A percentile compares a stretch with the other conserved stretches of the same genome.
These are phyloP conservation scores for Candida coleopterorum DNA, from an alignment of 805 yeast species.

Conservation along the genomic window DNA sequence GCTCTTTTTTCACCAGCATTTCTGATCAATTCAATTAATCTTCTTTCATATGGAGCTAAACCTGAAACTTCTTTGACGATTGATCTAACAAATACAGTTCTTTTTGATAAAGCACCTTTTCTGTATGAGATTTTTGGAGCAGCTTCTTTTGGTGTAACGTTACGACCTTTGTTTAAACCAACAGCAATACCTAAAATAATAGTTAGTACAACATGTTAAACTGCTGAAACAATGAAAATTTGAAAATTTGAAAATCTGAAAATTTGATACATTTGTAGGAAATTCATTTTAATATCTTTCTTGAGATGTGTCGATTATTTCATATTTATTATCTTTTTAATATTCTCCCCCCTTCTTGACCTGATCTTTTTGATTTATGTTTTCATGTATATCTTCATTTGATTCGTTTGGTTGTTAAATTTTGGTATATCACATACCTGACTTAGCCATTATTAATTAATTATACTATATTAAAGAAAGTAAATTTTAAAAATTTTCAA, in stretches of 20 bases:
- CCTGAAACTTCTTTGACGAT: constrained; percentile 97
- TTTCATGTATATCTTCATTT: too few species aligned
- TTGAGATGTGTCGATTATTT: too few species aligned
- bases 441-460: constrained; percentile 52
- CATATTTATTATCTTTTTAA: too few species aligned
- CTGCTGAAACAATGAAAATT: not conserved
- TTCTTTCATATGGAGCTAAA: constrained; percentile 99
- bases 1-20: constrained; percentile 99
- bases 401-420: too few species aligned
- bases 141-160: constrained; percentile 75
- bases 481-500: constrained; percentile 8
- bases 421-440: constrained; percentile 61
- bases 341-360: too few species aligned
- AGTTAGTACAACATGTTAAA: constrained; percentile 36
- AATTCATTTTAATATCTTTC: too few species aligned
- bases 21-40: constrained; percentile 98
- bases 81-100: constrained; percentile 93
- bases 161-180: constrained; percentile 99
- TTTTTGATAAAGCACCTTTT: constrained; percentile 95
- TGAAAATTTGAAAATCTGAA: too few species aligned
- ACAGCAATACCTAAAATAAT: constrained; percentile 73
- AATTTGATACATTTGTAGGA: not conserved
- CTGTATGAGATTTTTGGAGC: constrained; percentile 80
- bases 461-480: constrained; percentile 2
- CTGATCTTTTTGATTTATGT: too few species aligned